Evolutionary conservation across 345 rosid genomes (phyloP).

Genomic region (Carallia brachiata): DNA sequence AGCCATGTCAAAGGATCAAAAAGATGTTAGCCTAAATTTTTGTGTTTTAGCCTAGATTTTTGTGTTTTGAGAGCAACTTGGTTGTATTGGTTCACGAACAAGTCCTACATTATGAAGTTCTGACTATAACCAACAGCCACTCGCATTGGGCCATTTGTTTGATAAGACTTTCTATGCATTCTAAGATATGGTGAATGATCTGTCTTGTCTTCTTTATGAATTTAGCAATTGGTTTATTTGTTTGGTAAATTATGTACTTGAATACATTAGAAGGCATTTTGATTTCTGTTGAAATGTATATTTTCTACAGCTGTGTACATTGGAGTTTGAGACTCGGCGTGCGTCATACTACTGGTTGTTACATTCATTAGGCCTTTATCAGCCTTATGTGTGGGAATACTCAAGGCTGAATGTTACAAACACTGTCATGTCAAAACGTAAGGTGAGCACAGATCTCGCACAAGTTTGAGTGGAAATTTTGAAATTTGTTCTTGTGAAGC

Average conservation of each 20-base stretch:
- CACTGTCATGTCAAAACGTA: conserved; percentile 96
- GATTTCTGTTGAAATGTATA: not conserved
- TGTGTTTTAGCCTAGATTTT: not conserved
- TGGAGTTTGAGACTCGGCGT: conserved; percentile 87
- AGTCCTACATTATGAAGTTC: not conserved
- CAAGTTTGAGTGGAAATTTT: conserved; percentile 13
- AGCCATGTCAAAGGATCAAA: not conserved
- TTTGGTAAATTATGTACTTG: not conserved
- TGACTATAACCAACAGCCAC: not conserved
- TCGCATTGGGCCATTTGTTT: not conserved
- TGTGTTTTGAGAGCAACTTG: conserved; percentile 2
- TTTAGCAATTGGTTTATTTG: not conserved
- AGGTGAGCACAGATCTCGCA: conserved; percentile 44
- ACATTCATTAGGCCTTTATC: conserved; percentile 74
- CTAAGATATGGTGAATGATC: not conserved
- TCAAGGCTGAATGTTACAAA: conserved; percentile 87
- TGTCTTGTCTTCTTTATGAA: not conserved
- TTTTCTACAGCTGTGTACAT: conserved; percentile 57
- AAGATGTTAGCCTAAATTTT: not conserved
- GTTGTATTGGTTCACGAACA: not conserved
- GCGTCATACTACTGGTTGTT: conserved; percentile 96
- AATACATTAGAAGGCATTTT: not conserved
- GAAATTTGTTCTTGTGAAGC: conserved; percentile 12
- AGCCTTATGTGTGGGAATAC: conserved; percentile 98
- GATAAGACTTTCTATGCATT: not conserved